Percentiles rank a stretch among this genome's conserved stretches.
These are phyloP conservation scores for Aquilaria agallochum DNA, from an alignment of 441 rosid genomes.

Conservation along the genomic window DNA sequence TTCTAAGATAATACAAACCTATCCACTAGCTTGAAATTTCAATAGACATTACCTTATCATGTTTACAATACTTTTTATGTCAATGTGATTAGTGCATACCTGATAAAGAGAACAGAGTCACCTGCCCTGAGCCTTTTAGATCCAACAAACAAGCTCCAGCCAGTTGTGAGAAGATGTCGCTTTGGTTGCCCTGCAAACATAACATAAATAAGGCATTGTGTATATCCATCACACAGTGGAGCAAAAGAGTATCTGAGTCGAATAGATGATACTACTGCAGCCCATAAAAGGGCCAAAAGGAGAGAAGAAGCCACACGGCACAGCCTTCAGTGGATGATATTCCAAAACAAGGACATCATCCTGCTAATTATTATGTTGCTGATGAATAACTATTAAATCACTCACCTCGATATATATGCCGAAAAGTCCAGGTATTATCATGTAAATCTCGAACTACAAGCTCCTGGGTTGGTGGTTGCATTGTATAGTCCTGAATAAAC, in stretches of 20 bases:
- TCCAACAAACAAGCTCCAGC: constrained; percentile 96
- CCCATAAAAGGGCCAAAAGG: too few relatives aligned
- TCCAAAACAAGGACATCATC: too few relatives aligned
- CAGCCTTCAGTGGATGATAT: too few relatives aligned
- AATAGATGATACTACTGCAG: too few relatives aligned
- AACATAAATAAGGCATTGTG: constrained; percentile 3
- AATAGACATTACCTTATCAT: too few relatives aligned
- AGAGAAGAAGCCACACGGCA: too few relatives aligned
- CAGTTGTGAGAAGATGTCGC: constrained; percentile 93
- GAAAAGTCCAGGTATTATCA: constrained; percentile 91
- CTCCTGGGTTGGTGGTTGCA: constrained; percentile 96
- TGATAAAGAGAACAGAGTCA: constrained; percentile 88
- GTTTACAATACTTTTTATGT: neutral
- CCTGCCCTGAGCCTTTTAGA: constrained; percentile 95
- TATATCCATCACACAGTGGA: neutral
- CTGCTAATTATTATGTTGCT: too few relatives aligned
- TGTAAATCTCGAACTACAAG: constrained; percentile 91
- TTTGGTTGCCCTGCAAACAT: constrained; percentile 87
- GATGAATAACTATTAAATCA: neutral
- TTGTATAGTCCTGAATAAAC: constrained; percentile 62
- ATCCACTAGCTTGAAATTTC: too few relatives aligned
- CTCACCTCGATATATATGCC: constrained; percentile 90
- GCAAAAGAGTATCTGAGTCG: too few relatives aligned
- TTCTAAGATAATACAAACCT: too few relatives aligned
- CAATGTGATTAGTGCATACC: constrained; percentile 33